Conservation (phyloP, 306 rosid species). For the Purshia tridentata region DNA sequence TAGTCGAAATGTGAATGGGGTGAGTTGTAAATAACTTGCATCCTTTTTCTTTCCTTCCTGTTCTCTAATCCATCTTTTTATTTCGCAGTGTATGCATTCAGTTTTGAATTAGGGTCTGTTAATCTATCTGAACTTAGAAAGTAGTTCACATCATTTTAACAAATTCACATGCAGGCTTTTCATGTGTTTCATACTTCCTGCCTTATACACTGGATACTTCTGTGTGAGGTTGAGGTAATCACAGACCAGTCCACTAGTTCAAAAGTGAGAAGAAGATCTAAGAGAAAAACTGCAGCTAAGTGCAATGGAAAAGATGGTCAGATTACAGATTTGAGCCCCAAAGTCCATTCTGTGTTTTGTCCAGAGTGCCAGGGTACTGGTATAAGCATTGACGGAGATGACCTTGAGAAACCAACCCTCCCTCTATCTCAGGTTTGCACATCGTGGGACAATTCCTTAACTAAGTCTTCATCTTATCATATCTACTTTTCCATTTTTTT, state of each 20-base stretch:
- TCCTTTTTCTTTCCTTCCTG: slow-evolving; percentile 3
- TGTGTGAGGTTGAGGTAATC: slow-evolving; percentile 63
- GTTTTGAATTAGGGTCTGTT: neutral
- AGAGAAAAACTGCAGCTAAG: slow-evolving; percentile 50
- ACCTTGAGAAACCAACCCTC: slow-evolving; percentile 47
- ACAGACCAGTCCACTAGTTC: slow-evolving; percentile 41
- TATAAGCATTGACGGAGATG: slow-evolving; percentile 41
- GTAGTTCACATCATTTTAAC: slow-evolving; percentile 10
- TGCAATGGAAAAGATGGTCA: slow-evolving; percentile 40
- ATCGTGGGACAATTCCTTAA: neutral
- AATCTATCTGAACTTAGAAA: neutral
- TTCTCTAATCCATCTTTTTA: slow-evolving; percentile 10
- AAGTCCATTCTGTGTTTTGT: slow-evolving; percentile 57
- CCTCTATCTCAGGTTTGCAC: slow-evolving; percentile 64
- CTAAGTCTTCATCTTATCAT: slow-evolving; percentile 9
- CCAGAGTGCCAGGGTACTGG: slow-evolving; percentile 98
- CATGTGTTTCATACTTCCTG: slow-evolving; percentile 88
- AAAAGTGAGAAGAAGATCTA: slow-evolving; percentile 45
- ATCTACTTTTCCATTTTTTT: neutral
- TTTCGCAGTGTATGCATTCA: slow-evolving; percentile 11
- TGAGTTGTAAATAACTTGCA: slow-evolving; percentile 34
- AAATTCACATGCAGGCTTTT: slow-evolving; percentile 56
- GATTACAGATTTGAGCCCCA: slow-evolving; percentile 26
- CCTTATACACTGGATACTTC: slow-evolving; percentile 77
- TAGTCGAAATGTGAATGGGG: slow-evolving; percentile 83